A percentile compares a stretch with the other conserved stretches of the same genome.
Evolutionary conservation across 352 stramenopile species (phyloP).

Genomic region (Phytophthora sojae): DNA sequence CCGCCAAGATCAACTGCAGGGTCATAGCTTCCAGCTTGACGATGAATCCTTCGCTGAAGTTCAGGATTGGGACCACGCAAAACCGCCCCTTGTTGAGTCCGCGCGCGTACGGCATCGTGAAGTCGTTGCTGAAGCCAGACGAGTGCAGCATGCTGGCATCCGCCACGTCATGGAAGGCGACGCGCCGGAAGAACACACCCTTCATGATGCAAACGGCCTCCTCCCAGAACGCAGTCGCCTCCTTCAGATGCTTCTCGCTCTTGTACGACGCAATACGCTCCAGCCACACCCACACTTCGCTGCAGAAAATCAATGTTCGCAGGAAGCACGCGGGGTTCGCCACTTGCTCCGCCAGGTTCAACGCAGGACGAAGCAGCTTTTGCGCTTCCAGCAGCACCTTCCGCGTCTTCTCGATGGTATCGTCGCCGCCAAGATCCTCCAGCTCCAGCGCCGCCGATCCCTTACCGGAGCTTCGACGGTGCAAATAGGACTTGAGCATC

Average conservation of each 20-base stretch:
- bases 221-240: conserved; percentile 81
- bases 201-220: conserved; percentile 81
- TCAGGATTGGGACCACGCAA: conserved; percentile 81
- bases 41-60: conserved; percentile 85
- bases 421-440: conserved; percentile 48
- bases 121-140: conserved; percentile 39
- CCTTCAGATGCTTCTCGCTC: conserved; percentile 77
- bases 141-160: conserved; percentile 39
- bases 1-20: conserved; percentile 72
- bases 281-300: conserved; percentile 83
- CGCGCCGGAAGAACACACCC: conserved; percentile 78
- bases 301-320: conserved; percentile 64
- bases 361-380: conserved; percentile 67
- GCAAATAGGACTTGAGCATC: conserved; percentile 51
- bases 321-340: conserved; percentile 66
- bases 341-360: conserved; percentile 75
- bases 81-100: conserved; percentile 51
- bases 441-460: conserved; percentile 21
- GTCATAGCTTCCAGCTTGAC: conserved; percentile 70
- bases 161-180: conserved; percentile 68
- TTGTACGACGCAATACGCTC: conserved; percentile 83
- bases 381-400: conserved; percentile 70
- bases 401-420: conserved; percentile 68
- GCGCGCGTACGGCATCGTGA: conserved; percentile 34
- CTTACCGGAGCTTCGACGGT: conserved; percentile 45